Evolutionary conservation across 208 protist genomes (phyloP).

Genomic region (Leishmania tropica): DNA sequence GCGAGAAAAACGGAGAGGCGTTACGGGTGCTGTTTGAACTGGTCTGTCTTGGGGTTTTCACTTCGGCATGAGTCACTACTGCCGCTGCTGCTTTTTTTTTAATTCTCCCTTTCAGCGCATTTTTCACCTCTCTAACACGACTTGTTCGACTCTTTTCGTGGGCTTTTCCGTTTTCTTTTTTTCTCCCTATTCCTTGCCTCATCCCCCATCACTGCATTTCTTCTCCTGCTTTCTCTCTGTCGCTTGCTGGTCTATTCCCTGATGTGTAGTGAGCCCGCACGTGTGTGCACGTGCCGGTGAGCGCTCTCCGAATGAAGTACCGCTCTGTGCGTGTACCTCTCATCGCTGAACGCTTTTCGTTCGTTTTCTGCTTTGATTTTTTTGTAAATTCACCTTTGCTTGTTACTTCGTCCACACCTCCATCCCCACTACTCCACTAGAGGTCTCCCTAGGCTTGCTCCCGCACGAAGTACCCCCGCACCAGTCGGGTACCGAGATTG

Average conservation of each 20-base stretch:
- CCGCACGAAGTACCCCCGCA: neutral
- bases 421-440: neutral
- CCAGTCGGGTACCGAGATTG: neutral
- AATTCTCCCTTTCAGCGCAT: neutral
- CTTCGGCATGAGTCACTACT: too few relatives aligned
- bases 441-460: neutral
- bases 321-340: neutral
- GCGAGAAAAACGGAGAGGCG: neutral
- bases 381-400: neutral
- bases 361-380: neutral
- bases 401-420: slow-evolving; percentile 19
- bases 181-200: neutral
- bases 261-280: too few relatives aligned
- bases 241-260: neutral
- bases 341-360: neutral
- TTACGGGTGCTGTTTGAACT: neutral
- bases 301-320: neutral
- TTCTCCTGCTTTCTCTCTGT: neutral
- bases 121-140: neutral
- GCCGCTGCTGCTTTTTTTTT: neutral
- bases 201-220: neutral
- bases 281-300: neutral
- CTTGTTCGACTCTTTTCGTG: too few relatives aligned
- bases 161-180: neutral
- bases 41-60: neutral